Evolutionary conservation across 345 rosid species (phyloP), one percentile per base, ranked within the genome.

Genomic region (Gossypium bickii): DNA sequence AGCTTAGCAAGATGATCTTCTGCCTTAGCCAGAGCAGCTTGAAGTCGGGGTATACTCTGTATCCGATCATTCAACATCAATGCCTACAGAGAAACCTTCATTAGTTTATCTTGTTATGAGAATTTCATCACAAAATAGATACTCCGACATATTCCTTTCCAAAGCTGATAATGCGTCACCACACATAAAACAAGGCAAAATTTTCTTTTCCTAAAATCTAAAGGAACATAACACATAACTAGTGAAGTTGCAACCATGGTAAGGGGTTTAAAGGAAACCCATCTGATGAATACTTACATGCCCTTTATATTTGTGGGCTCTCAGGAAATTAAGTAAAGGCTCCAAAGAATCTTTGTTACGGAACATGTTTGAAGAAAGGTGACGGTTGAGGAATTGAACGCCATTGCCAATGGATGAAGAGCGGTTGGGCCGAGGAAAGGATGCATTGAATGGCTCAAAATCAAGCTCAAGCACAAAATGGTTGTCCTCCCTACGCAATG

Each of bases 401-500:
- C 99, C 99, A 75, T 93, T 93, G 79, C 99, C 99, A 79, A 93
- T 93, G 2, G 96, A 96, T 77, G 98, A 96, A 34, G 99, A 93
- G 9, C 97, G 88, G 38, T 79, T 85, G 69, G 98, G 97, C 49
- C 94, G 92, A 75, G 99, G 99, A 58, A 93, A 83, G 70, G 47
- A 69, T 45, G 98, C 97, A 73, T 96, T 96, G 80, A 96, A 96
- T 7, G 98, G 99, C 80, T 93, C 97, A 74, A 96, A 93, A 81
- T 96, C 99, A 49, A 93, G 99, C 88, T 93, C 99, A 41, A 96
- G 99, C 67, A 86, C 82, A 63, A 80, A 89, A 22, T 51, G 85
- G 25, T 86, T 86, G 69, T 76, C 70, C 60, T 27, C 24, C 82
- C 92, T 90, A 72, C 43, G 13, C 53, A 67, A 76, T 17, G 2